phyloP scores from a whole-genome alignment of 192 early-diverging fungal genomes.

The Backusella australiensis region DNA sequence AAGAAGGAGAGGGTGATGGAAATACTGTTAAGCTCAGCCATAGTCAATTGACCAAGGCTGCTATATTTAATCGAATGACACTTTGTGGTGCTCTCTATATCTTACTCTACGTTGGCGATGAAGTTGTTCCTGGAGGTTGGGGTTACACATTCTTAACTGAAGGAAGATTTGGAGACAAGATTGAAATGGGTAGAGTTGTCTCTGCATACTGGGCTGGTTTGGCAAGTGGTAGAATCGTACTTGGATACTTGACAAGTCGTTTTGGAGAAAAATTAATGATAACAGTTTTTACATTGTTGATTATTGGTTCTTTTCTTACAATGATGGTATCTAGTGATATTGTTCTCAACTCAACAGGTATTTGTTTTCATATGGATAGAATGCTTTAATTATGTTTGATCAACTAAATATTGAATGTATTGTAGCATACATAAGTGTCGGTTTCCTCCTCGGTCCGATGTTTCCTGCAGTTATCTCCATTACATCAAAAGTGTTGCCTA shows the following conservation, averaged over 20 bases:
- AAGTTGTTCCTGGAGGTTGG: slow-evolving; percentile 30
- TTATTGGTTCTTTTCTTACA: neutral
- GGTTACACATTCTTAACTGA: slow-evolving; percentile 27
- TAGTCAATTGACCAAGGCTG: slow-evolving; percentile 6
- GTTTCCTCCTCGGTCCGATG: slow-evolving; percentile 30
- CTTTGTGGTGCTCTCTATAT: slow-evolving; percentile 23
- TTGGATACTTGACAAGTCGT: slow-evolving; percentile 23
- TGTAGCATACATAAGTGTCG: slow-evolving; percentile 7
- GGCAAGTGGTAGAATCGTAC: slow-evolving; percentile 18
- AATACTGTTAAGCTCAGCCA: neutral
- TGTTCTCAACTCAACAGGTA: slow-evolving; percentile 12
- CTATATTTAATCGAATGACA: slow-evolving; percentile 22
- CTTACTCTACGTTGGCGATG: slow-evolving; percentile 27
- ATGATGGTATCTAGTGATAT: slow-evolving; percentile 5
- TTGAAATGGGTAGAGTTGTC: slow-evolving; percentile 19
- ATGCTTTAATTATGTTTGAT: neutral
- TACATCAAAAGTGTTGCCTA: slow-evolving; percentile 27
- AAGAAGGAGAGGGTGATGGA: neutral
- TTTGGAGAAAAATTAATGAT: slow-evolving; percentile 34
- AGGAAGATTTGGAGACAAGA: slow-evolving; percentile 15
- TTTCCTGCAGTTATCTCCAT: slow-evolving; percentile 22
- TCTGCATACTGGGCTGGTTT: slow-evolving; percentile 34
- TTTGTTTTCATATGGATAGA: neutral
- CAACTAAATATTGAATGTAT: neutral
- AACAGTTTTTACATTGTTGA: slow-evolving; percentile 15